Base-by-base conservation (phyloP, 1,284 basidiomycete species). In the Cutaneotrichosporon curvatum region DNA sequence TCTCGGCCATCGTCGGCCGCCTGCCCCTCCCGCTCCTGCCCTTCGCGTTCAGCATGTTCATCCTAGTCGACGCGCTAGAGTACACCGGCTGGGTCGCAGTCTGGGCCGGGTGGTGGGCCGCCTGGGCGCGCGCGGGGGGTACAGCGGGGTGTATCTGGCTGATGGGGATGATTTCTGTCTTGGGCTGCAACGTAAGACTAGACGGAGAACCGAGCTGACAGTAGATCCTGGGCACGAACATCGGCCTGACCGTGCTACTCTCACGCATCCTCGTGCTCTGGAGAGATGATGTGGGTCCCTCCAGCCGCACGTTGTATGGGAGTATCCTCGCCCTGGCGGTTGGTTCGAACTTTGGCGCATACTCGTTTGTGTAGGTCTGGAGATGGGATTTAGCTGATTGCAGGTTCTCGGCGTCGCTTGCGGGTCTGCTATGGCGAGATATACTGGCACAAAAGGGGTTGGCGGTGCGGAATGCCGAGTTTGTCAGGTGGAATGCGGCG, bases 41-140 rank as follows among this genome's bases (percentile, higher is more conserved):
- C 0, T 97, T 97, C 62, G 87, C 91, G 0, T 90, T 97, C 66
- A 83, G 85, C 5, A 90, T 95, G 74, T 97, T 97, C 73, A 89
- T 97, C 59, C 80, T 97, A 39, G 89, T 95, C 45, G 85, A 94
- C 63, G 85, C 79, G 0, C 76, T 97, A 8, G 78, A 81, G 4
- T 78, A 83, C 48, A 82, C 85, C 44, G 90, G 90, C n/a, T 97
- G 94, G 88, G 88, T 96, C 21, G 76, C 81, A 21, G 78, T 95
- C 16, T 92, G 95, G 65, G 83, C 83, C 0, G 60, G 62, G 5
- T 94, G 90, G 83, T 80, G 78, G 79, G 61, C 60, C 1, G 70
- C 73, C 7, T 80, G 77, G 76, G 74, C 73, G 8, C 48, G 51
- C 12, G 65, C 55, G 11, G 61, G 59, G 30, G 74, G 70, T 59